phyloP scores from a whole-genome alignment of 441 rosid species.

The Eutrema salsugineum region DNA sequence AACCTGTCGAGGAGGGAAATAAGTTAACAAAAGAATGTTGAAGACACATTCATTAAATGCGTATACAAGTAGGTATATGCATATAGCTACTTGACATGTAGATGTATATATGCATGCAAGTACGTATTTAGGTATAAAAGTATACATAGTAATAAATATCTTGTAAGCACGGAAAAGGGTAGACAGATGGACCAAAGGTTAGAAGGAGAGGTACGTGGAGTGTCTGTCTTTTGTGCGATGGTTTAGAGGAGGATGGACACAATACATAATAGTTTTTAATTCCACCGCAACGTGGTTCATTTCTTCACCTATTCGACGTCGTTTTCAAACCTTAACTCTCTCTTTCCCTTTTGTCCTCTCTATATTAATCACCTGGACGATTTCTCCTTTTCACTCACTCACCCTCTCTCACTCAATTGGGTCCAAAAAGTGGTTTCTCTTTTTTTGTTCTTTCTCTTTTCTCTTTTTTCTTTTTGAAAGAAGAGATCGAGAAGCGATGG shows the following conservation, averaged over 20 bases:
- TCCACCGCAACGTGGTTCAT: slow-evolving; percentile 32
- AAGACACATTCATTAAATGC: slow-evolving; percentile 7
- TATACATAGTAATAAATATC: slow-evolving; percentile 19
- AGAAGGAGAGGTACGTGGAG: slow-evolving; percentile 28
- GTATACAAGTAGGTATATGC: slow-evolving; percentile 16
- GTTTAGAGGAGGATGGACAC: slow-evolving; percentile 20
- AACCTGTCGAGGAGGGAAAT: neutral
- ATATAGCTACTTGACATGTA: neutral
- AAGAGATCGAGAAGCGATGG: slow-evolving; percentile 40
- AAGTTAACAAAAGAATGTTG: neutral
- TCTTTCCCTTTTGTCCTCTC: slow-evolving; percentile 23
- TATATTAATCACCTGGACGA: slow-evolving; percentile 22
- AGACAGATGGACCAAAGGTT: slow-evolving; percentile 22
- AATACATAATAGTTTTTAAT: slow-evolving; percentile 20
- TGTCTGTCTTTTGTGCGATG: slow-evolving; percentile 2
- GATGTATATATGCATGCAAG: neutral
- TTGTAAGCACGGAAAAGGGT: neutral
- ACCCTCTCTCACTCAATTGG: slow-evolving; percentile 17
- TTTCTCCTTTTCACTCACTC: slow-evolving; percentile 16
- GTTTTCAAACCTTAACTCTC: slow-evolving; percentile 16
- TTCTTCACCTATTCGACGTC: slow-evolving; percentile 18
- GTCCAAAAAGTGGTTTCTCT: slow-evolving; percentile 21
- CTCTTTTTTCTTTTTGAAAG: neutral
- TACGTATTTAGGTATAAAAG: slow-evolving; percentile 21
- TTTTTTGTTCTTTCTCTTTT: neutral